Evolutionary conservation across 23 red algal genomes (phyloP).

Genomic region (Pyropia haitanensis): DNA sequence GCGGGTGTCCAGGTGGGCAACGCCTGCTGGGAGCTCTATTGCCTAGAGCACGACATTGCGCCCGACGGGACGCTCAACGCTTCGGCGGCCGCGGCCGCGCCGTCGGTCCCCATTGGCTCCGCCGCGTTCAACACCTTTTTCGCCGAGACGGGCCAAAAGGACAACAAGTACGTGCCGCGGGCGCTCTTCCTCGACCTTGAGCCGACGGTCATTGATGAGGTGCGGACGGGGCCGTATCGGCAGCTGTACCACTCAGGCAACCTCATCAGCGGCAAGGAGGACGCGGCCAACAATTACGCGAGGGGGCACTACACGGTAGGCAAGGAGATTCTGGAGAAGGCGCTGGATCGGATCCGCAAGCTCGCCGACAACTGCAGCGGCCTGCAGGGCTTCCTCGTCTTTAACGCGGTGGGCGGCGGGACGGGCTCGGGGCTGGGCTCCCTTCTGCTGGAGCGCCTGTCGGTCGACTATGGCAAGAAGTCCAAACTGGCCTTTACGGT

Average conservation of each 20-base stretch:
- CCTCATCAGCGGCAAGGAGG: constrained; percentile 92
- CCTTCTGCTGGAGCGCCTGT: constrained; percentile 90
- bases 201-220: constrained; percentile 97
- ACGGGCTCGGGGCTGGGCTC: constrained; percentile 98
- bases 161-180: constrained; percentile 83
- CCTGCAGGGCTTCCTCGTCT: constrained; percentile 93
- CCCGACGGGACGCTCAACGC: constrained; percentile 58
- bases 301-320: constrained; percentile 97
- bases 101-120: constrained; percentile 1
- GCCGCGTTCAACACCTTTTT: constrained; percentile 94
- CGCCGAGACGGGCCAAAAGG: constrained; percentile 53
- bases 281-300: constrained; percentile 99
- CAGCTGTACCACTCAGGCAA: constrained; percentile 93
- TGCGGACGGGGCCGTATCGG: constrained; percentile 75
- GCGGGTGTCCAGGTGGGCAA: constrained; percentile 96
- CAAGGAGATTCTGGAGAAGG: constrained; percentile 92
- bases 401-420: constrained; percentile 93
- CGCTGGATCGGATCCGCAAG: constrained; percentile 92
- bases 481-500: constrained; percentile 97
- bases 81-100: constrained; percentile 27
- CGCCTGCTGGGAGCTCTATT: constrained; percentile 99
- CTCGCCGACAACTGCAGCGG: constrained; percentile 90
- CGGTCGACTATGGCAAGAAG: constrained; percentile 99
- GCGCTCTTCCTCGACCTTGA: constrained; percentile 96
- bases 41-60: constrained; percentile 88